Evolutionary conservation across 2,329 filamentous ascomycete species (phyloP), one percentile per base, ranked within the genome.

Genomic region (Mycosphaerella sp.): DNA sequence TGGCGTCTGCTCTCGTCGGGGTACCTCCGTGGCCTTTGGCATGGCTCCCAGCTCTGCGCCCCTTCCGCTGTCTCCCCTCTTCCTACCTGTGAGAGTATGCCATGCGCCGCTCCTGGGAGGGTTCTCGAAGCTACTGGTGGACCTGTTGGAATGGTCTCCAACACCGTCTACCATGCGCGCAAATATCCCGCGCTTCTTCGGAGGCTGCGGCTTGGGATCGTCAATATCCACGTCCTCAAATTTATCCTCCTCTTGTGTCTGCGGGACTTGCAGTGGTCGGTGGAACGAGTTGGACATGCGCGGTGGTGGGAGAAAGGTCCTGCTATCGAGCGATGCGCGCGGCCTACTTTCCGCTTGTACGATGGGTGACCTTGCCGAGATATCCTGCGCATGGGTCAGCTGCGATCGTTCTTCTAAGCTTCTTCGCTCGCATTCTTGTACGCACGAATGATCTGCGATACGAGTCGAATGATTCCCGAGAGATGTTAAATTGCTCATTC

Each of bases 171-270:
- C 85, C 63, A 96, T 89, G 58, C 86, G 83, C 43, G 88, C 79
- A 58, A 97, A 88, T 65, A 95, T 84, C 10, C 86, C 79, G 52
- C 82, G 84, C 73, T 88, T 90, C 74, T 88, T 89, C 34, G 39
- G 49, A 7, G 71, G 73, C 17, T 66, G 73, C 55, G 80, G 79
- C 61, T 82, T 83, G 43, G 78, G 73, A 34, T 93, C 88, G 59
- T 95, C 90, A 52, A 97, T 73, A 3, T 89, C 89, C 7, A 97
- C 87, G 46, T 97, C 91, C 67, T 96, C 91, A 61, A 97, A 96
- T 12, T 75, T 76, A 63, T 94, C 58, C 53, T 62, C 59, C 50
- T 64, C 61, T 50, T 61, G 55, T 10, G 61, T 62, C 32, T 63
- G 58, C n/a, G 61, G 66, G 3, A 64, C 62, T 21, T 63, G 61